phyloP scores from a whole-genome alignment of 2,329 filamentous ascomycete species.

The Fusarium gaditjirri region DNA sequence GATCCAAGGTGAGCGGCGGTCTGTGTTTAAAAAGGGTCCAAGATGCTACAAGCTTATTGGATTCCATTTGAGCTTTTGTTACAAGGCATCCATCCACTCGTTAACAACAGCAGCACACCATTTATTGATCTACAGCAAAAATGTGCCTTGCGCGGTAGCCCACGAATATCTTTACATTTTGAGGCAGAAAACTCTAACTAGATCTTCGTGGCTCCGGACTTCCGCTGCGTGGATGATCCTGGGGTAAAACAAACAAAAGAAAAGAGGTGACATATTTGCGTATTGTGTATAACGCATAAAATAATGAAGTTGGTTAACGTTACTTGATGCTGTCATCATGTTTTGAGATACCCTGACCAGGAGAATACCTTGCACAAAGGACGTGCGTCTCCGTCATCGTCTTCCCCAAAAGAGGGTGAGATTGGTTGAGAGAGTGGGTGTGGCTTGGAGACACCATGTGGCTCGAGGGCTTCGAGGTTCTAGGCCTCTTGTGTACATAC shows the following conservation, averaged over 20 bases:
- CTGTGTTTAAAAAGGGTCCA: conserved; percentile 24
- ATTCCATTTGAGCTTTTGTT: conserved; percentile 6
- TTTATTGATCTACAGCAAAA: conserved; percentile 28
- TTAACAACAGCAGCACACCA: conserved; percentile 32
- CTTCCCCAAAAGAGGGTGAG: neutral
- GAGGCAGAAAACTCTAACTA: conserved; percentile 9
- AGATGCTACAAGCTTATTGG: conserved; percentile 9
- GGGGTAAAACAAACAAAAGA: neutral
- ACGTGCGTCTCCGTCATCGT: conserved; percentile 26
- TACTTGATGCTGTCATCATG: conserved; percentile 30
- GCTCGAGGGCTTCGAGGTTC: conserved; percentile 28
- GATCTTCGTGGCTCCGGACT: conserved; percentile 2
- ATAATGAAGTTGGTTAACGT: neutral
- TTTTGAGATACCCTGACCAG: conserved; percentile 6
- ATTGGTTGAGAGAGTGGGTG: conserved; percentile 6
- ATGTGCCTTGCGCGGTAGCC: conserved; percentile 19
- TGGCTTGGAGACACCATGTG: conserved; percentile 25
- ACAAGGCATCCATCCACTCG: conserved; percentile 24
- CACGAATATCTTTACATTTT: neutral
- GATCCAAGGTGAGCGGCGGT: conserved; percentile 3
- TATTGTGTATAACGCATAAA: neutral
- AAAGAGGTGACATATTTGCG: neutral
- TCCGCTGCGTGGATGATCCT: neutral
- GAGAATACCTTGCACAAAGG: conserved; percentile 22
- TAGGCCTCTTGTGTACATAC: conserved; percentile 10